Evolutionary conservation across 164 flowering plant species (phyloP).

Genomic region (Magnolia sinica): DNA sequence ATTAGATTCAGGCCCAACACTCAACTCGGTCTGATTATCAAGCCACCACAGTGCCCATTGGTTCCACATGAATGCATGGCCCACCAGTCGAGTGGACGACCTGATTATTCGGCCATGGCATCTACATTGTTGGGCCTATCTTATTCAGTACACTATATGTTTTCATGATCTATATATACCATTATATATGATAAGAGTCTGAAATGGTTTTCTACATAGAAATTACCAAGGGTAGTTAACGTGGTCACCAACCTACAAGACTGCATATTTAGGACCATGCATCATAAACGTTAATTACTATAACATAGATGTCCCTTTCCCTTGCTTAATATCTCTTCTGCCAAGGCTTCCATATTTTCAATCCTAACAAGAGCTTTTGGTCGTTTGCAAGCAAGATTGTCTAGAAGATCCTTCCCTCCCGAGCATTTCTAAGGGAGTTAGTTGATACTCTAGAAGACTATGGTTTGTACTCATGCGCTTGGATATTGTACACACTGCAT

Average conservation of each 20-base stretch:
- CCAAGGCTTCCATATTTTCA: background rate
- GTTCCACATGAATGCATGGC: too few species aligned
- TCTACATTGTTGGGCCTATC: too few species aligned
- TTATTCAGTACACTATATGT: background rate
- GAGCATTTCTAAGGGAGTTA: too few species aligned
- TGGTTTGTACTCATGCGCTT: too few species aligned
- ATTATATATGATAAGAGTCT: background rate
- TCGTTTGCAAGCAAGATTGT: background rate
- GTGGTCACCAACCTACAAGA: background rate
- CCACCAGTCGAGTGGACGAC: too few species aligned
- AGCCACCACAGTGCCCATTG: too few species aligned
- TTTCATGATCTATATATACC: too few species aligned
- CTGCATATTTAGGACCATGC: background rate
- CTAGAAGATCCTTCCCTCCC: background rate
- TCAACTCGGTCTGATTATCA: too few species aligned
- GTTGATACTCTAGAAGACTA: too few species aligned
- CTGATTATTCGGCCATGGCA: too few species aligned
- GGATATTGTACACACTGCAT: too few species aligned
- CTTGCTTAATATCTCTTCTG: background rate
- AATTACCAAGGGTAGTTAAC: background rate
- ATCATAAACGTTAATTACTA: background rate
- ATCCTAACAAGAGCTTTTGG: constrained; percentile 1
- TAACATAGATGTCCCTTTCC: background rate
- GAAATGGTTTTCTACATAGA: background rate
- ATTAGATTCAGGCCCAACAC: too few species aligned